These are phyloP conservation scores for Aspergillus sp. DNA, from an alignment of 2,329 filamentous ascomycete genomes.

Conservation along the genomic window DNA sequence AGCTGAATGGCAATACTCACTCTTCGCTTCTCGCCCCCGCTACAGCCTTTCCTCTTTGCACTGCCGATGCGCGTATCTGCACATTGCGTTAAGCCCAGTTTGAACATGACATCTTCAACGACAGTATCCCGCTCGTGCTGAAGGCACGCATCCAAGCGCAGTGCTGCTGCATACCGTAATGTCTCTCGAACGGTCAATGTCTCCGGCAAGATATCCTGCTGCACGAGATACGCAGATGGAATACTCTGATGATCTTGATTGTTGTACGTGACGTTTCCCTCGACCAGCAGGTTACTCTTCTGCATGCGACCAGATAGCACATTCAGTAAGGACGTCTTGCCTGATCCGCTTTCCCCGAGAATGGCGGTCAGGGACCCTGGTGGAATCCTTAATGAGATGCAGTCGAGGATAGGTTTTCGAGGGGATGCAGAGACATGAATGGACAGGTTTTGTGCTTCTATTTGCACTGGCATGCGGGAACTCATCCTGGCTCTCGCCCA, in stretches of 20 bases:
- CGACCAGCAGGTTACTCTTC: constrained; percentile 46
- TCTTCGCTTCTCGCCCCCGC: constrained; percentile 71
- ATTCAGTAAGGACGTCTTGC: constrained; percentile 69
- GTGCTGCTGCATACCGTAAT: constrained; percentile 65
- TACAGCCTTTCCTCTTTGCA: constrained; percentile 67
- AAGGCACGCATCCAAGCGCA: constrained; percentile 62
- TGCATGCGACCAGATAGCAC: constrained; percentile 65
- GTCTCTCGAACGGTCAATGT: constrained; percentile 74
- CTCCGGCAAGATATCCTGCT: constrained; percentile 69
- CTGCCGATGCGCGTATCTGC: constrained; percentile 71
- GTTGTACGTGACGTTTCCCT: constrained; percentile 60
- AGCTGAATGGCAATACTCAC: constrained; percentile 75
- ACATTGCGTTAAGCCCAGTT: constrained; percentile 72
- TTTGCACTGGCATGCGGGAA: too few species aligned
- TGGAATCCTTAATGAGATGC: constrained; percentile 59
- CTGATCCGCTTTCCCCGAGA: constrained; percentile 68
- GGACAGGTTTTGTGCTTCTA: too few species aligned
- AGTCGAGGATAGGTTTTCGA: constrained; percentile 52
- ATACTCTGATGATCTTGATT: constrained; percentile 45
- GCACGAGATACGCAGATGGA: constrained; percentile 57
- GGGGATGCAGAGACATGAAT: too few species aligned
- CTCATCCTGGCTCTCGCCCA: too few species aligned
- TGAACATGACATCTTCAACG: constrained; percentile 72
- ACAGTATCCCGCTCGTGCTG: constrained; percentile 56
- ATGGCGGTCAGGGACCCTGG: constrained; percentile 69